A percentile compares a stretch with the other conserved stretches of the same genome.
Conservation (phyloP, 768 basidiomycete genomes). For the Auricularia sp. region DNA sequence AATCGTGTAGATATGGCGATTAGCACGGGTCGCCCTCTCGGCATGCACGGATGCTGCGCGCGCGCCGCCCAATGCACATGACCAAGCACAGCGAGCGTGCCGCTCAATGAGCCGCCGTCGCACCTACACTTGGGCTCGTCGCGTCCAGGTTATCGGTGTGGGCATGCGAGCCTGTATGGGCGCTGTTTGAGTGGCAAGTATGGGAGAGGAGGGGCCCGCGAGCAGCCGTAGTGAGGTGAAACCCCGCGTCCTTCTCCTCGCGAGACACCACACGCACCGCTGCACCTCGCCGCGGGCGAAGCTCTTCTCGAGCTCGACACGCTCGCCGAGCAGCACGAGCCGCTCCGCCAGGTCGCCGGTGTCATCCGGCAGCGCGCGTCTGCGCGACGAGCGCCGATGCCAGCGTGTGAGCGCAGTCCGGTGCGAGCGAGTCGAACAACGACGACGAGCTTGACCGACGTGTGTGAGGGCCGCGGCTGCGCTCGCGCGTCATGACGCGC, state of each 20-base stretch:
- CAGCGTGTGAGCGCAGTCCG: conserved; percentile 50
- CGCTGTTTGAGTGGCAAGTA: too few relatives aligned
- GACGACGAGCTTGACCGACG: conserved; percentile 4
- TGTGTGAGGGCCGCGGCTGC: background rate
- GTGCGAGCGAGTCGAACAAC: background rate
- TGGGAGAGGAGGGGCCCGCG: too few relatives aligned
- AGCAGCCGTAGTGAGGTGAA: too few relatives aligned
- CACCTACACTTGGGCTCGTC: too few relatives aligned
- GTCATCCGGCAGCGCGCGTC: conserved; percentile 47
- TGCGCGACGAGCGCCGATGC: conserved; percentile 74
- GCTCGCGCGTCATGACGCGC: background rate
- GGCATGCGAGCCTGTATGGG: too few relatives aligned
- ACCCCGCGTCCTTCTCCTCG: conserved; percentile 14
- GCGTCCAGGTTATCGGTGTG: too few relatives aligned
- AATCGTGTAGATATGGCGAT: too few relatives aligned
- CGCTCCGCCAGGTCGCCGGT: conserved; percentile 51
- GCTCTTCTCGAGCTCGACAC: conserved; percentile 65
- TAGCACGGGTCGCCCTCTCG: too few relatives aligned
- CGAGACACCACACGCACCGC: conserved; percentile 11
- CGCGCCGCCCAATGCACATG: too few relatives aligned
- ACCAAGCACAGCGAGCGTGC: too few relatives aligned
- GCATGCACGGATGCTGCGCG: too few relatives aligned
- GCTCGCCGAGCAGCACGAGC: conserved; percentile 85
- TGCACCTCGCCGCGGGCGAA: conserved; percentile 46
- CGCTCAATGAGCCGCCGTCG: too few relatives aligned